Evolutionary conservation across 1,139 yeast species (phyloP).

Genomic region (Pichia sp.): DNA sequence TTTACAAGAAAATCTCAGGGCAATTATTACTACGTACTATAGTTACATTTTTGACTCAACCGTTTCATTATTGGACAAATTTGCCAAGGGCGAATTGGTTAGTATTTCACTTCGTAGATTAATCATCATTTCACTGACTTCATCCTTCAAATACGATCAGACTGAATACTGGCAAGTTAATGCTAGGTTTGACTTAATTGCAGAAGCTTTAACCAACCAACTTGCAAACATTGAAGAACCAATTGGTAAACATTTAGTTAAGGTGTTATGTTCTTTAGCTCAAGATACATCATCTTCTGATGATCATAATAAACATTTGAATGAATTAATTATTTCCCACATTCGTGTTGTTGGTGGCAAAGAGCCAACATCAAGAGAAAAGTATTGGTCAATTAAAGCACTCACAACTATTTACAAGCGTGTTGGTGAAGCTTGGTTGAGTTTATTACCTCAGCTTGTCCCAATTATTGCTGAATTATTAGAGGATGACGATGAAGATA

Average conservation of each 20-base stretch:
- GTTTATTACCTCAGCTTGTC: slow-evolving; percentile 85
- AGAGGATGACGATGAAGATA: slow-evolving; percentile 93
- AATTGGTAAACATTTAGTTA: slow-evolving; percentile 73
- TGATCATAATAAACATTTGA: slow-evolving; percentile 71
- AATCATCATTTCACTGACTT: slow-evolving; percentile 61
- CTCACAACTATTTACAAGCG: slow-evolving; percentile 80
- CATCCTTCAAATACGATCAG: slow-evolving; percentile 81
- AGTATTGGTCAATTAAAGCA: slow-evolving; percentile 78
- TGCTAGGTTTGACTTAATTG: slow-evolving; percentile 71
- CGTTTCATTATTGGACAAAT: slow-evolving; percentile 45
- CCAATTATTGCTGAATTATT: slow-evolving; percentile 92
- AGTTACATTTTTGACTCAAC: slow-evolving; percentile 79
- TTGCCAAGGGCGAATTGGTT: slow-evolving; percentile 36
- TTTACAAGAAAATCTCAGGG: slow-evolving; percentile 74
- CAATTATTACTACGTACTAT: slow-evolving; percentile 82
- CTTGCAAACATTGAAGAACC: slow-evolving; percentile 58
- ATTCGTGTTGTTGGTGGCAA: slow-evolving; percentile 42
- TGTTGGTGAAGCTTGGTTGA: slow-evolving; percentile 93
- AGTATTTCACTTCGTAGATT: slow-evolving; percentile 64
- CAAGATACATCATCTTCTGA: slow-evolving; percentile 66
- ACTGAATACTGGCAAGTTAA: slow-evolving; percentile 94
- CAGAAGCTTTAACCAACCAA: slow-evolving; percentile 58
- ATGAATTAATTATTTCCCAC: slow-evolving; percentile 48
- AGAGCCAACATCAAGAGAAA: slow-evolving; percentile 40
- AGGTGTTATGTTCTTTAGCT: slow-evolving; percentile 72